Evolutionary conservation across 139 green algal species (phyloP), one percentile per base, ranked within the genome.

Genomic region (Chlorella sorokiniana): DNA sequence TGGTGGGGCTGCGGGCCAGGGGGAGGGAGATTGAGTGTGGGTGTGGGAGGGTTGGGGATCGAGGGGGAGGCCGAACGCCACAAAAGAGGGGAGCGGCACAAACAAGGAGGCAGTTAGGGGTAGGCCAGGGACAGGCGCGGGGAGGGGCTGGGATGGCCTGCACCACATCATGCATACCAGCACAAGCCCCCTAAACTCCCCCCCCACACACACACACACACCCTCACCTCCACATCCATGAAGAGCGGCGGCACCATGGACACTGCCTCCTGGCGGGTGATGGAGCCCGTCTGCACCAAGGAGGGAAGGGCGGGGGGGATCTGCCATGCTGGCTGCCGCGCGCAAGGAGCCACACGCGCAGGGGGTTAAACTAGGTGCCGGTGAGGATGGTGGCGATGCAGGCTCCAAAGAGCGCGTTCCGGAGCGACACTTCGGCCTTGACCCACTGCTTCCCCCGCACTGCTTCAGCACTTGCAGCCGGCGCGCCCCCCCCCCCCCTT

Each of bases 231-330:
- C 61, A 99, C 94, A 59, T 98, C 96, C 81, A 99, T 88, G 68
- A 99, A 95, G 37, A 99, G 87, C 0, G 97, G 95, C 14, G 97
- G 97, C 65, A 99, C 93, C 97, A 99, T 99, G 75, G 94, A 98
- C 81, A 99, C 97, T 6, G 94, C 95, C 88, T 99, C 97, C 91
- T 99, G 97, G 7, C 97, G 87, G 7, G 94, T 98, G 91, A 99
- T 99, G 89, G 71, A 93, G 35, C 97, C 97, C 14, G 87, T 85
- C 69, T 77, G 69, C 45, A 42, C 14, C 10, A 25, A 25, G 29
- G 11, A 38, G 8, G 9, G 25, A 29, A 22, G 29, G 5, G 63
- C 5, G 6, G 63, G 33, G 33, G 37, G n/a, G 20, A 41, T n/a
- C 42, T 62, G 38, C 69, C 11, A 27, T n/a, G n/a, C n/a, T n/a